Base-by-base conservation (phyloP, 768 basidiomycete species). In the Lactifluus hygrophoroides region DNA sequence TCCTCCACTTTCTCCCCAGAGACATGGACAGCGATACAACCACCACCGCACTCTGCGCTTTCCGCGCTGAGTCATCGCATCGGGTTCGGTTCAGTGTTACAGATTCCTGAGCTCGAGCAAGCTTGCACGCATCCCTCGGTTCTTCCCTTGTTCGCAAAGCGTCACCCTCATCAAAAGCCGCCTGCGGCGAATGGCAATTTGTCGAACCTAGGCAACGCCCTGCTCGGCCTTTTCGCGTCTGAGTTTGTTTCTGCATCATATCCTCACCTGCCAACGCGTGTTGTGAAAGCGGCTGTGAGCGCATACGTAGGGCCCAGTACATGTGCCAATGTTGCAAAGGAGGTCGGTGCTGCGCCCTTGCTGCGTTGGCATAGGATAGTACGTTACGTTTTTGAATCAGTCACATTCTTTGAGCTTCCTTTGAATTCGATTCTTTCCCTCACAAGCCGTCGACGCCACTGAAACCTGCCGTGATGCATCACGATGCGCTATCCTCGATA, bases 201-300 rank as follows among this genome's bases (percentile, higher is more conserved):
- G 14, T 78, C 86, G 3, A 70, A 79, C 0, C 72, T 94, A 14
- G 94, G 94, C 40, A 96, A 96, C 75, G 78, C 89, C 0, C 78
- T 96, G 56, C 81, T 96, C 74, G 94, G 94, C 54, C 77, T 96
- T 30, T 94, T 96, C 69, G 88, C 91, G 9, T 73, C 90, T 3
- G 94, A 98, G 72, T 83, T 86, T 68, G 73, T 96, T 40, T 79
- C 88, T 55, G 76, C 84, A 13, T 77, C 82, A 45, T 97, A 88
- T 70, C 95, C 95, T 0, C 86, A 94, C 67, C 80, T 98, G 27
- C 95, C 95, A 1, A 93, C 91, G 21, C 84, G 90, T 54, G 93
- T 93, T 23, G 73, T 91, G 65, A 94, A 96, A 73, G 88, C 90
- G 6, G 93, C 90, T 14, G 83, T 95, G 57, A 93, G 90, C 42